Base-by-base conservation (phyloP, 202 grass and related monocot species). In the Setaria viridis region DNA sequence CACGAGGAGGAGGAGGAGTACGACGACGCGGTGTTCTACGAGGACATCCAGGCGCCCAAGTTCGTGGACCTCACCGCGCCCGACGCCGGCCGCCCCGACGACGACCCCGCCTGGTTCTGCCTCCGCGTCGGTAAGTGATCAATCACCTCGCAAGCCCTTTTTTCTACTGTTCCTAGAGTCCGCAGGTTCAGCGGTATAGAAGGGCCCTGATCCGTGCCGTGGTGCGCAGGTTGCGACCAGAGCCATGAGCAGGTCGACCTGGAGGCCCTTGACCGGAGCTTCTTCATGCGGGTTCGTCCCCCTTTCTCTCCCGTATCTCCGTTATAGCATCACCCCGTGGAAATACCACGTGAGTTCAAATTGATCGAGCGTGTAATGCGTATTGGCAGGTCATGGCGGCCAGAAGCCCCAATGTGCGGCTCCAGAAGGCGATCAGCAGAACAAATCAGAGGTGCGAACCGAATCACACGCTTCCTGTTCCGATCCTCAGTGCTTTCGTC, bases 71-170 rank as follows among this genome's bases (percentile, higher is more conserved):
- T 99, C 79, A 93, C 92, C 33, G 92, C 73, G 51, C 90, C 92
- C 64, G 90, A 99, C 89, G 77, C 72, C 46, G 77, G 83, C 67
- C 79, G 82, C 20, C 82, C 57, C 50, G 34, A 59, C 42, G 92
- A 97, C 29, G 92, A 91, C 59, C 53, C 82, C 21, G 86, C 92
- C 90, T 99, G 97, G 97, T 99, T 99, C 91, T 99, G 97, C 86
- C 62, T 92, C 82, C 92, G 91, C 74, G 85, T 99, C 20, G 97
- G 97, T 96, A 62, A 83, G 77, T 29, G 19, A 39, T 85, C 32
- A 14, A 17, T 13, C n/a, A 4, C 42, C 17, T 5, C 35, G 47
- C 32, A 0, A 47, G 13, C 9, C 35, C n/a, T 33, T 72, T 46
- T 72, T 15, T 16, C 4, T 7, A 1, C 56, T 32, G 47, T 43